Base-by-base conservation (phyloP, 441 rosid genomes). In the Adansonia rubrostipa region DNA sequence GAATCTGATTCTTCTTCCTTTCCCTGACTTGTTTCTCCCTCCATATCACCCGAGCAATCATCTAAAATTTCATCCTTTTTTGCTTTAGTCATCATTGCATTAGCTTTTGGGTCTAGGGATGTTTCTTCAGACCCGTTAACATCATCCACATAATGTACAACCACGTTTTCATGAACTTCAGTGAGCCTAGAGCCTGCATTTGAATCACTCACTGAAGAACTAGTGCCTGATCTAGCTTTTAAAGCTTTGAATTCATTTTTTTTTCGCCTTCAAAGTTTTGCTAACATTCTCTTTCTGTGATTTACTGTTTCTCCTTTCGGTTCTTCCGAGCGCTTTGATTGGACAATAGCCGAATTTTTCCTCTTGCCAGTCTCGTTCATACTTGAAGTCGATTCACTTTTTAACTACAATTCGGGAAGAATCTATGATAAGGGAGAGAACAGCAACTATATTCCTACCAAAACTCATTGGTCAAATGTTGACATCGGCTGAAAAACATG, bases 311-410 rank as follows among this genome's bases (percentile, higher is more conserved):
- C 64, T 86, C 85, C 80, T 85, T 42, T 81, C 87, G 48, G 83
- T 66, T 80, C 77, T 88, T 53, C 79, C 89, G 82, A 17, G 61
- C 83, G 88, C 82, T 80, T 89, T 45, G 86, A 68, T 80, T 82
- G 89, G 60, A 58, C 79, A 81, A 58, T 74, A 75, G 80, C 85
- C 44, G 84, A 79, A 68, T 84, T 81, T 78, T 84, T 84, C 79
- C 75, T 87, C 89, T 83, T 89, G 50, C 84, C 84, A 74, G 81
- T 77, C 80, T 92, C 93, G 83, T 84, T 90, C 93, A 87, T 85
- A 57, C 54, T 83, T 71, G 6, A 5, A 42, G 19, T 42, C 20
- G 36, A 68, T 77, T 78, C 65, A 77, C 84, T 75, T 73, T 69
- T 47, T 76, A 80, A 78, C 79, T 14, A 64, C 76, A 61, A 63